phyloP scores from a whole-genome alignment of 2,329 filamentous ascomycete species.

The Cryphonectria japonica region DNA sequence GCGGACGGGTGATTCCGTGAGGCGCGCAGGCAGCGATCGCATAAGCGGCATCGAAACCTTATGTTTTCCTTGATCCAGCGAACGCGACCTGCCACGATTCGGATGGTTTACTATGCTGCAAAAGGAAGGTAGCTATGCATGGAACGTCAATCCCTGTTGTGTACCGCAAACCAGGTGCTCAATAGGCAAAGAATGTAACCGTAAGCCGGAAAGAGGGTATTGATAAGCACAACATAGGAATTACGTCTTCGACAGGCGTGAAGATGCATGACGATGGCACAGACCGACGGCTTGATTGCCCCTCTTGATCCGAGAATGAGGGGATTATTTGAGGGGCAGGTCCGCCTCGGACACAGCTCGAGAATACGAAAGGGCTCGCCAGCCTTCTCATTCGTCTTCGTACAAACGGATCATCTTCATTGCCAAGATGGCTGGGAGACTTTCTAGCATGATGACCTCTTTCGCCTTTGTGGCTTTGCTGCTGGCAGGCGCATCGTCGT shows the following conservation, averaged over 20 bases:
- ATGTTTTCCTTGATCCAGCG: neutral
- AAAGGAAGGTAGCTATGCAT: slow-evolving; percentile 3
- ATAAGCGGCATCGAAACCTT: neutral
- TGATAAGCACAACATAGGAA: neutral
- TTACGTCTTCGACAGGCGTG: slow-evolving; percentile 1
- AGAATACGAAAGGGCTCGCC: neutral
- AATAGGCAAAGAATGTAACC: neutral
- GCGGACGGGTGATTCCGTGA: neutral
- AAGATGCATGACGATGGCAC: slow-evolving; percentile 7
- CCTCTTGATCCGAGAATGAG: neutral
- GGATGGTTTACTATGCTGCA: neutral
- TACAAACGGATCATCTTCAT: neutral
- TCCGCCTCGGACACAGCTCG: neutral
- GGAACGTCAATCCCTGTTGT: neutral
- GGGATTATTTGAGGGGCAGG: neutral
- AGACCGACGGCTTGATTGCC: neutral
- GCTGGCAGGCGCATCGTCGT: neutral
- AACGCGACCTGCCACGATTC: neutral
- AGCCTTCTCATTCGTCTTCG: neutral
- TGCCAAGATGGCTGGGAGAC: neutral
- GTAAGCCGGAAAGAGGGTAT: neutral
- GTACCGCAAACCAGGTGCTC: neutral
- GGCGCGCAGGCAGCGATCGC: neutral
- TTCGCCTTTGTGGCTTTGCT: neutral
- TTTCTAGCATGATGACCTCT: neutral